Percentiles rank a stretch among this genome's conserved stretches.
Conservation (phyloP, 805 yeast species). For the Zygoascus flipseniorum region DNA sequence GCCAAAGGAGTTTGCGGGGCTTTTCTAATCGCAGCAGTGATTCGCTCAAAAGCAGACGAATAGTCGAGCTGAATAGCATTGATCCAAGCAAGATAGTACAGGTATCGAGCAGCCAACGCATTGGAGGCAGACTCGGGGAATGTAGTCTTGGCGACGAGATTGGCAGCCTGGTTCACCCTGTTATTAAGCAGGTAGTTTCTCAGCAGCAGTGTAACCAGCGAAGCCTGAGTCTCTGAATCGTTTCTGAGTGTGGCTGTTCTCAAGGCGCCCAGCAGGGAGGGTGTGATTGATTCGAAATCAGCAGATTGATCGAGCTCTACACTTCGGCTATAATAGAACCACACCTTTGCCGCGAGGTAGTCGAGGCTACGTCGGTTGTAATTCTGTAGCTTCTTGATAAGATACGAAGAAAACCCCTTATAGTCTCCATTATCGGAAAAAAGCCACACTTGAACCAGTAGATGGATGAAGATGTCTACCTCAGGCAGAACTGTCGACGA, state of each 20-base stretch:
- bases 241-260: slow-evolving; percentile 88
- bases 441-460: slow-evolving; percentile 68
- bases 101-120: slow-evolving; percentile 85
- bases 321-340: slow-evolving; percentile 84
- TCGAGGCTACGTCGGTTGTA: slow-evolving; percentile 81
- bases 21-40: slow-evolving; percentile 91
- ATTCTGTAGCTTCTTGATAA: slow-evolving; percentile 36
- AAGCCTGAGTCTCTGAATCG: slow-evolving; percentile 85
- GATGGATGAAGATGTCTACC: slow-evolving; percentile 67
- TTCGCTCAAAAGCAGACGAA: slow-evolving; percentile 80
- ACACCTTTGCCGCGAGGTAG: slow-evolving; percentile 76
- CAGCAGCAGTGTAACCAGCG: slow-evolving; percentile 73
- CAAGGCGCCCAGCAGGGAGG: slow-evolving; percentile 61
- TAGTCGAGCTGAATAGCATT: slow-evolving; percentile 89
- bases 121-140: slow-evolving; percentile 82
- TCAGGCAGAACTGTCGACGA: slow-evolving; percentile 53
- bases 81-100: slow-evolving; percentile 84
- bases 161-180: slow-evolving; percentile 80
- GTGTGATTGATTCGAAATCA: slow-evolving; percentile 39
- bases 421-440: slow-evolving; percentile 52
- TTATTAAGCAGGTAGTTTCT: slow-evolving; percentile 72
- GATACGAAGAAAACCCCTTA: slow-evolving; percentile 32
- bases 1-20: slow-evolving; percentile 87
- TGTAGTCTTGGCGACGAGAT: slow-evolving; percentile 78
- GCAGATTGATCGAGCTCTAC: slow-evolving; percentile 48